These are phyloP conservation scores for Podaxis pistillaris DNA, from an alignment of 768 basidiomycete species.

Conservation along the genomic window DNA sequence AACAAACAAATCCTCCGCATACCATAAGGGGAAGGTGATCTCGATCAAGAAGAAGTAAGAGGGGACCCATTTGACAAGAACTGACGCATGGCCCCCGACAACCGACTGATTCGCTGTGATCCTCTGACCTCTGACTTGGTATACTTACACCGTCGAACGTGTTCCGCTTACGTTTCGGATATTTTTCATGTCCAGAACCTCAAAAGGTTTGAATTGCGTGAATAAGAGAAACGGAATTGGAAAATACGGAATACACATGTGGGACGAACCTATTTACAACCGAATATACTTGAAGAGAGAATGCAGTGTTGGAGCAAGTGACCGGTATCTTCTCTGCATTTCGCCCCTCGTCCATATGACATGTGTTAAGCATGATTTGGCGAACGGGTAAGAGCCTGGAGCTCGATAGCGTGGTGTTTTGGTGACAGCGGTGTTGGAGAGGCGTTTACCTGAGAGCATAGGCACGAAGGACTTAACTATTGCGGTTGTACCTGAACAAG, in stretches of 20 bases:
- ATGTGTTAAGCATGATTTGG: neutral
- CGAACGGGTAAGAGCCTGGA: neutral
- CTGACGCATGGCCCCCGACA: constrained; percentile 2
- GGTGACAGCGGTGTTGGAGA: neutral
- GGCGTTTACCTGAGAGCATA: neutral
- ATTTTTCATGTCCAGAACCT: neutral
- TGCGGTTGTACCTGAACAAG: neutral
- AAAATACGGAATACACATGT: constrained; percentile 2
- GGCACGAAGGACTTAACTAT: neutral
- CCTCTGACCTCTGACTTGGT: neutral
- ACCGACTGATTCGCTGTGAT: neutral
- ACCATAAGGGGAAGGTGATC: constrained; percentile 8
- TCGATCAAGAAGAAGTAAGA: constrained; percentile 4
- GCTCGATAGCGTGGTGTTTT: neutral
- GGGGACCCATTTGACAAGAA: neutral
- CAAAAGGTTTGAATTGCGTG: neutral
- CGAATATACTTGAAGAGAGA: neutral
- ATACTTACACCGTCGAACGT: neutral
- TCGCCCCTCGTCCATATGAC: neutral
- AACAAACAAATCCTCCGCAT: neutral
- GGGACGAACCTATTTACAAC: neutral
- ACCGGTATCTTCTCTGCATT: neutral
- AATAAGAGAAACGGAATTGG: neutral
- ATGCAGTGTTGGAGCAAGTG: neutral
- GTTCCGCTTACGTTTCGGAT: neutral